Evolutionary conservation across 495 filamentous ascomycete genomes (phyloP), one percentile per base, ranked within the genome.

Genomic region (Emericellopsis terricola): DNA sequence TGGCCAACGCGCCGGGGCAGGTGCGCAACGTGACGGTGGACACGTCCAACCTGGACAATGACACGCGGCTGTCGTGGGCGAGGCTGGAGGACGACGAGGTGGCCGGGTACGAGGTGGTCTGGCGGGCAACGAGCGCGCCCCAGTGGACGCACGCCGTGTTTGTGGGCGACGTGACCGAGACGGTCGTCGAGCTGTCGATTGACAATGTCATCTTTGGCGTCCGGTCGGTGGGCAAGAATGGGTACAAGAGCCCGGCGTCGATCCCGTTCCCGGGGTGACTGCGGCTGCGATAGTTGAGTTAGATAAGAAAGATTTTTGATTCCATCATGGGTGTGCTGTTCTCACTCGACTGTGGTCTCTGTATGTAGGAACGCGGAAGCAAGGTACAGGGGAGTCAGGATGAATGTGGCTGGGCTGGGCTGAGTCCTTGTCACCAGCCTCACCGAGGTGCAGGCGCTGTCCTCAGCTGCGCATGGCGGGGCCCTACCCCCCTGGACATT

Each of bases 171-270:
- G 51, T 51, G 8, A 41, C 43, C 3, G 49, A 39, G 31, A 63
- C 44, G 8, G 58, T 48, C 34, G 39, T 69, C 19, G 17, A 45
- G 11, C 34, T 69, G 21, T 64, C 56, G 33, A 71, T 69, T 50
- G 66, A 71, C 39, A 60, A 68, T 44, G 54, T 65, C 15, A 49
- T 62, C 28, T 65, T 69, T 50, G 65, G 66, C 1, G 48, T 69
- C 2, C 45, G 66, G 34, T 50, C 60, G 8, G 57, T 64, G 3
- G 53, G 62, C 3, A 43, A 19, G 29, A 56, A 64, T 50, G 64
- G 64, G 9, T 52, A 52, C 36, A 56, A 51, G 48, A 58, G 50
- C 38, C 60, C 59, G 3, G 59, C 58, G 28, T 46, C 56, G 7
- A 43, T 55, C 31, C 40, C 48, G 27, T 48, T 50, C 17, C 46